Evolutionary conservation across 2,329 filamentous ascomycete genomes (phyloP), one percentile per base, ranked within the genome.

Genomic region (Aspergillus amoenus): DNA sequence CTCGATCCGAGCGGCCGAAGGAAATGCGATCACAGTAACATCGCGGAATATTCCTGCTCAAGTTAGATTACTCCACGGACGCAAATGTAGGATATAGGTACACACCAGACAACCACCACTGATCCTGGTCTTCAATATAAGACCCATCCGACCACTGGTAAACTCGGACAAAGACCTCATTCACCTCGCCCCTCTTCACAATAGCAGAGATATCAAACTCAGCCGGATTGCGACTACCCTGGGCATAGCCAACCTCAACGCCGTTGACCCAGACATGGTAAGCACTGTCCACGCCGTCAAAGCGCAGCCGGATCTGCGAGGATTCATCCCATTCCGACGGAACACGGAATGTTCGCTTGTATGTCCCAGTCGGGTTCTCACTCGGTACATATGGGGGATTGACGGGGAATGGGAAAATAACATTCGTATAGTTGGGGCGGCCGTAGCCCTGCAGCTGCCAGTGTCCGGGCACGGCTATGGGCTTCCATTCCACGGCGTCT

Each of bases 391-490:
- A 73, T 0, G 88, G 88, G 13, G 88, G 87, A 58, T 82, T 81
- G 2, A 86, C 82, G 0, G 86, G 86, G 55, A 89, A 85, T 0
- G 86, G 87, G 58, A 81, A 90, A 51, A 84, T 79, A 22, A 87
- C 79, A 61, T 90, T 90, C 7, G 87, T 89, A 66, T 90, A 90
- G 61, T 87, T 85, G 0, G 88, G 88, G 50, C 77, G 76, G 11
- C 87, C 87, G 66, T 86, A 84, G 24, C 87, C 87, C 70, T 90
- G 85, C 3, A 89, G 74, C 71, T 90, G 87, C 88, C 88, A 90
- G 67, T 87, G 84, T 4, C 85, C 84, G 0, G 88, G 88, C 0
- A 90, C 87, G 11, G 80, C 66, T 41, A 88, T 84, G 43, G 55
- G 37, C 27, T 49, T 57, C 55, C 55, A 57, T 21, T 42, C 21